Evolutionary conservation across 176 grass and related monocot genomes (phyloP), one percentile per base, ranked within the genome.

Genomic region (Rhipidocladum racemiflorum): DNA sequence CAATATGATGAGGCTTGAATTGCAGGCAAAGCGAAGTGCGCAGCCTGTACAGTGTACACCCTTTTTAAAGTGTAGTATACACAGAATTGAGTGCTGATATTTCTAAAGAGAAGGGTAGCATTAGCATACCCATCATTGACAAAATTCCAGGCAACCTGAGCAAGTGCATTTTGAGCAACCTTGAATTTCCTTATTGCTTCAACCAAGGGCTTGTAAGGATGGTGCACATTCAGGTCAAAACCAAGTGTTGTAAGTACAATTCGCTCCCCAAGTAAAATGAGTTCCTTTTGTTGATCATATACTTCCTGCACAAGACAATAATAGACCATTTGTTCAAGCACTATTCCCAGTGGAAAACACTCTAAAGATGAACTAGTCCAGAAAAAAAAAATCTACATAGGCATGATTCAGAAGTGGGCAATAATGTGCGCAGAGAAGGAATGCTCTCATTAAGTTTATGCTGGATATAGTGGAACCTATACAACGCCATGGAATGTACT

Each of bases 121-220:
- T 75, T 89, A 90, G 84, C 92, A 78, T 97, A 94, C 95, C 95
- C 95, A 94, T 97, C 95, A 88, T 97, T 97, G 63, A 97, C 95
- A 90, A 97, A 97, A 94, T 92, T 97, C 95, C 92, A 97, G 50
- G 92, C 90, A 89, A 97, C 92, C 80, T 94, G 92, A 80, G 95
- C 84, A 78, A 97, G 92, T 0, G 90, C 61, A 89, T 86, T 86
- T 85, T 88, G 89, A 78, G 81, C 82, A 76, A 97, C 83, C 49
- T 94, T 90, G 75, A 97, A 97, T 85, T 79, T 94, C 79, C 90
- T 94, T 88, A 97, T 97, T 67, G 95, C 91, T 81, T 93, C 95
- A 84, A 97, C 90, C 71, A 97, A 83, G 59, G 92, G 95, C 63
- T 97, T 97, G 70, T 97, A 97, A 71, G 95, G 92, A 89, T 97